Evolutionary conservation across 306 rosid species (phyloP).

Genomic region (Calophaca sinica): DNA sequence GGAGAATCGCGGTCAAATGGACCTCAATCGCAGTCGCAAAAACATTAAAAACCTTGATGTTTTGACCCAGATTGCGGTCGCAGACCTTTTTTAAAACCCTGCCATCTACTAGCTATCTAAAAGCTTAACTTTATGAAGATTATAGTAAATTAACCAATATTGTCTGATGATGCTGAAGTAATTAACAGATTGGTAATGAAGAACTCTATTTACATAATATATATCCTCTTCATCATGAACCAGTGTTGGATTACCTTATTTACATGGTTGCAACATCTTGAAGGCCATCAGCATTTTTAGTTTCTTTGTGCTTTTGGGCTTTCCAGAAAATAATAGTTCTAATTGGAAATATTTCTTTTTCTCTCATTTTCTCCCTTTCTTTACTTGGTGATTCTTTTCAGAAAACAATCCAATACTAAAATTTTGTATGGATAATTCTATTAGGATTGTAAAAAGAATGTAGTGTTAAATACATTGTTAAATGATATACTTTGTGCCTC

Average conservation of each 20-base stretch:
- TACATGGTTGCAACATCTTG: background rate
- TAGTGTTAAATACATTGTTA: background rate
- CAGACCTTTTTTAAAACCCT: too few species aligned
- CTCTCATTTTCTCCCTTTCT: background rate
- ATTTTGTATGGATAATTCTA: background rate
- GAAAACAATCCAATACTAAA: background rate
- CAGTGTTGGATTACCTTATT: conserved; percentile 4
- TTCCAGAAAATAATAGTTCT: conserved; percentile 17
- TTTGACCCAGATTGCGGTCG: too few species aligned
- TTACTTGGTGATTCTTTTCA: background rate
- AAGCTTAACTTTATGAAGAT: background rate
- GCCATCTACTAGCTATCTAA: conserved; percentile 13
- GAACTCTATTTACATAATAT: background rate
- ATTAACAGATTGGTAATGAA: background rate
- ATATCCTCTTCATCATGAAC: background rate
- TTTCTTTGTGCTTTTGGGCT: conserved; percentile 5
- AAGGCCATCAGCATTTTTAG: background rate
- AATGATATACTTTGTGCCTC: conserved; percentile 26
- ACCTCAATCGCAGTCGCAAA: too few species aligned
- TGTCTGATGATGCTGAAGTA: background rate
- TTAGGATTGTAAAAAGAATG: background rate
- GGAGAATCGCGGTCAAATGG: too few species aligned
- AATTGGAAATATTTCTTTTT: background rate
- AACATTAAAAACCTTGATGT: too few species aligned
- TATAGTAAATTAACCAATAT: background rate